Base-by-base conservation (phyloP, 164 flowering plant species). In the Echeveria elegans region DNA sequence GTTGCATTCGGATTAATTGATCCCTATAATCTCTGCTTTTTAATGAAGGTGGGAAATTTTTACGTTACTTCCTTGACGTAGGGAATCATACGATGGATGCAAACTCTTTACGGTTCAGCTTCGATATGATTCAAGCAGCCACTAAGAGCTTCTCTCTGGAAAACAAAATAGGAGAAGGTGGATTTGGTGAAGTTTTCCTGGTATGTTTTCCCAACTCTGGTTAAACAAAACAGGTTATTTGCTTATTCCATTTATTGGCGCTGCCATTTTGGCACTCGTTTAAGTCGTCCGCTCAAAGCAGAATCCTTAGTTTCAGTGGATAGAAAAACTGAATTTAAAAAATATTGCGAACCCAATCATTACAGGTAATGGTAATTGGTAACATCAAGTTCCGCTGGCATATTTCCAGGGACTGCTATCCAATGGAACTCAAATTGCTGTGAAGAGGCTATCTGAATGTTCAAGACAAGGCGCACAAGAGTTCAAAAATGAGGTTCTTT, bases 401-500 rank as follows among this genome's bases (percentile, higher is more conserved):
- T 65, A 32, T 37, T 65, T n/a, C 28, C 68, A 80, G 84, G 81
- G 83, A 21, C 50, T 1, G 16, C 78, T 82, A 62, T 12, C 72
- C 0, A 47, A 65, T 69, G 82, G 83, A 34, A 65, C 53, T 66
- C 72, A 68, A 9, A 48, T 36, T 34, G 63, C 62, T 21, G 62
- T 64, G 28, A 70, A 64, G 30, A 11, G 67, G 19, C 26, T 70
- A 10, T 26, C 67, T 15, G 52, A 12, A 19, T 4, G 2, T 18
- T 68, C 70, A 3, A 65, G 38, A 61, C 56, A 68, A 37, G 65
- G 70, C 0, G 65, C 26, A n/a, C 0, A 18, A 8, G 70, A 68
- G 34, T 68, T 68, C 24, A 68, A 41, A 65, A 68, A 60, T 9
- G 66, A 68, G 40, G 56, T 61, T 11, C 4, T 61, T 1, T 23